Evolutionary conservation across 1,139 yeast species (phyloP).

Genomic region (Insectozyma bohioensis): DNA sequence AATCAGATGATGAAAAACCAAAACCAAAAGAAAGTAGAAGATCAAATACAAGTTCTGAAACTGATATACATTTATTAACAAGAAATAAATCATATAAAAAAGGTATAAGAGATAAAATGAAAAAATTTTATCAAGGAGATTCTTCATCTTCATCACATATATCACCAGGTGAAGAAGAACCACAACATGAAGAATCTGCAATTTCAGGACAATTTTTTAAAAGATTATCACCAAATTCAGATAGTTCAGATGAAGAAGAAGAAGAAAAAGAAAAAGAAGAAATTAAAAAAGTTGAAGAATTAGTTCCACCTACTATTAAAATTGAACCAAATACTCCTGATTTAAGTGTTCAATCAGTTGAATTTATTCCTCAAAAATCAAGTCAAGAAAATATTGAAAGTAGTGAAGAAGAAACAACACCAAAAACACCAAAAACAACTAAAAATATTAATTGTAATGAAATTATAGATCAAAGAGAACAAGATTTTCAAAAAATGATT

Average conservation of each 20-base stretch:
- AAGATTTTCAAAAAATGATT: slow-evolving; percentile 12
- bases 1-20: slow-evolving; percentile 13
- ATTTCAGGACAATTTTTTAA: slow-evolving; percentile 13
- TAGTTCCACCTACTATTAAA: slow-evolving; percentile 6
- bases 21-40: slow-evolving; percentile 4
- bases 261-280: slow-evolving; percentile 4
- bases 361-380: slow-evolving; percentile 4
- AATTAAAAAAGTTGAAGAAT: slow-evolving; percentile 3
- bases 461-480: slow-evolving; percentile 12
- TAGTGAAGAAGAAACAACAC: slow-evolving; percentile 2
- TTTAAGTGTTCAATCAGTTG: slow-evolving; percentile 9
- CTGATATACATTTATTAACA: slow-evolving; percentile 10
- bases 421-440: background rate
- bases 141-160: slow-evolving; percentile 13
- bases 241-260: slow-evolving; percentile 4
- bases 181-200: background rate
- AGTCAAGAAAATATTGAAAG: slow-evolving; percentile 6
- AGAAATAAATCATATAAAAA: slow-evolving; percentile 13
- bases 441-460: slow-evolving; percentile 6
- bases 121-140: slow-evolving; percentile 13
- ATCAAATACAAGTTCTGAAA: slow-evolving; percentile 10
- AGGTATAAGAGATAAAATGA: slow-evolving; percentile 12
- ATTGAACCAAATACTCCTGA: slow-evolving; percentile 7
- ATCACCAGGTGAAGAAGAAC: slow-evolving; percentile 2
- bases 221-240: slow-evolving; percentile 9